Evolutionary conservation across 2,329 filamentous ascomycete genomes (phyloP).

Genomic region (Curvularia verruculosa): DNA sequence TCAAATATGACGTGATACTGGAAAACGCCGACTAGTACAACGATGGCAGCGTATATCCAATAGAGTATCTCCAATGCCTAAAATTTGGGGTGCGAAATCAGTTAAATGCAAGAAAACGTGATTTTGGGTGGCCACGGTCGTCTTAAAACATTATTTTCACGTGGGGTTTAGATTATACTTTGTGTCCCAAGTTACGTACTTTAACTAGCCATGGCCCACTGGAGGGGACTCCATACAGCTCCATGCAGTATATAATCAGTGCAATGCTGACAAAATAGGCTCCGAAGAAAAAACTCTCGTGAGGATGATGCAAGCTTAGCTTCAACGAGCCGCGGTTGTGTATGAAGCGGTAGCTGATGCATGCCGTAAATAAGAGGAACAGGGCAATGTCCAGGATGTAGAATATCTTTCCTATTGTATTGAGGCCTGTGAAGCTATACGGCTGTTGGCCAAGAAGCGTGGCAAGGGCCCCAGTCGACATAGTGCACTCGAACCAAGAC

Average conservation of each 20-base stretch:
- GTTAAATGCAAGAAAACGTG: too few species aligned
- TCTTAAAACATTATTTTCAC: too few species aligned
- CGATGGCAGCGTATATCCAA: slow-evolving; percentile 68
- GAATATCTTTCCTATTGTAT: slow-evolving; percentile 67
- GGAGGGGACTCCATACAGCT: slow-evolving; percentile 68
- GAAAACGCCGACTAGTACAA: slow-evolving; percentile 69
- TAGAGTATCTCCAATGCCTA: slow-evolving; percentile 68
- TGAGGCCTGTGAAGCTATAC: slow-evolving; percentile 67
- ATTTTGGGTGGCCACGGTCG: too few species aligned
- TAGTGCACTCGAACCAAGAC: slow-evolving; percentile 75
- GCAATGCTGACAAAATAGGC: slow-evolving; percentile 69
- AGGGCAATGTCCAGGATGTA: slow-evolving; percentile 71
- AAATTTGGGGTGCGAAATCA: too few species aligned
- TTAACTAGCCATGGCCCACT: slow-evolving; percentile 61
- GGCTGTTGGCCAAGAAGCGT: slow-evolving; percentile 63
- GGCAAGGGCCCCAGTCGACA: slow-evolving; percentile 75
- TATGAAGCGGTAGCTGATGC: slow-evolving; percentile 65
- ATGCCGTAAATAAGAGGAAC: slow-evolving; percentile 62
- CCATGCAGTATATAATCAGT: slow-evolving; percentile 45
- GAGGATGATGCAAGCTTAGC: slow-evolving; percentile 64
- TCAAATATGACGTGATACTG: slow-evolving; percentile 99
- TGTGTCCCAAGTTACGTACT: too few species aligned
- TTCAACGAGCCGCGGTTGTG: slow-evolving; percentile 58
- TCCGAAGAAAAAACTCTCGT: slow-evolving; percentile 74
- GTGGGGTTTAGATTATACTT: too few species aligned